Evolutionary conservation across 768 basidiomycete species (phyloP).

Genomic region (Leucocoprinus leucothites): DNA sequence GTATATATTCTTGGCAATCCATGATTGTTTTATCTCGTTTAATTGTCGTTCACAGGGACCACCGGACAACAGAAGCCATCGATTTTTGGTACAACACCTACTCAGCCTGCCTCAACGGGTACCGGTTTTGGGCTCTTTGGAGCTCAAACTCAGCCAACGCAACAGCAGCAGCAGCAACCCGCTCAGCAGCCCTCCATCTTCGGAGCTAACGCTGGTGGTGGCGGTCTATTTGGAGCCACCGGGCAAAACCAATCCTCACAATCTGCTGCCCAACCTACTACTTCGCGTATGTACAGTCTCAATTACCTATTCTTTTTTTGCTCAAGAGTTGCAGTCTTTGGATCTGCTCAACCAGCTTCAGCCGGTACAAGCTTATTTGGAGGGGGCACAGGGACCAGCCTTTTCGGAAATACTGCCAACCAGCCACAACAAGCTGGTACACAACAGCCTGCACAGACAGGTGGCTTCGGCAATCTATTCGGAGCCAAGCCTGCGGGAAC

Average conservation of each 20-base stretch:
- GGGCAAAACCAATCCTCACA: conserved; percentile 17
- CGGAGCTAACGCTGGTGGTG: conserved; percentile 6
- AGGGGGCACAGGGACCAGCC: conserved; percentile 8
- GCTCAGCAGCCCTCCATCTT: conserved; percentile 21
- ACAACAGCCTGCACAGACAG: conserved; percentile 20
- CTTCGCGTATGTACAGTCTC: conserved; percentile 14
- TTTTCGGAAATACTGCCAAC: conserved; percentile 13
- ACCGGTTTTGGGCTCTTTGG: conserved; percentile 34
- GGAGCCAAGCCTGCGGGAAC: conserved; percentile 38
- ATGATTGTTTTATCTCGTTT: background rate
- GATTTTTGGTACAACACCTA: conserved; percentile 29
- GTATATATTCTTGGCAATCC: conserved; percentile 17
- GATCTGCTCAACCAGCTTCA: conserved; percentile 11
- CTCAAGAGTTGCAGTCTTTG: conserved; percentile 17
- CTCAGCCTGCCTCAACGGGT: conserved; percentile 24
- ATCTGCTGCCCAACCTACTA: conserved; percentile 14
- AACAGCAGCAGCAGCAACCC: conserved; percentile 34
- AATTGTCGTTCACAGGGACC: conserved; percentile 11
- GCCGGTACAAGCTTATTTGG: conserved; percentile 13
- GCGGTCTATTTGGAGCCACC: background rate
- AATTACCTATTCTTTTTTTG: background rate
- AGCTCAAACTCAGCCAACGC: conserved; percentile 19
- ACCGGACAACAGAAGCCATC: conserved; percentile 22
- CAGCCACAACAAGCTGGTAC: conserved; percentile 22
- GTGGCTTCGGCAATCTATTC: conserved; percentile 39